Evolutionary conservation across 2,329 filamentous ascomycete genomes (phyloP).

Genomic region (Mollisia scopiformis): DNA sequence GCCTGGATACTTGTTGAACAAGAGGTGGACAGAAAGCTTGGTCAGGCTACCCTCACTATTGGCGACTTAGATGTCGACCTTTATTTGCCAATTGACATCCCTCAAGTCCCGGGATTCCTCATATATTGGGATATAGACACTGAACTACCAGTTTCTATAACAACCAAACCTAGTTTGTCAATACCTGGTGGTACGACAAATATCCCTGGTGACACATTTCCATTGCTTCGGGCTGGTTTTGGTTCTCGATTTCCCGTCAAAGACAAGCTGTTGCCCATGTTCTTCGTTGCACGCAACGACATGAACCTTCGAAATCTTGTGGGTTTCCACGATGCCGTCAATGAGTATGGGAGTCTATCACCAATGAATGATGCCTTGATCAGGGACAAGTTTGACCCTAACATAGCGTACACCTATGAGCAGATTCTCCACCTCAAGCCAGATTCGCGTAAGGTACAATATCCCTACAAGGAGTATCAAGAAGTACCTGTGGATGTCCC

Average conservation of each 20-base stretch:
- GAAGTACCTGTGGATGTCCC: constrained; percentile 47
- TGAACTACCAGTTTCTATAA: constrained; percentile 17
- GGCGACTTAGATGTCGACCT: constrained; percentile 19
- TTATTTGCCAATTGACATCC: constrained; percentile 26
- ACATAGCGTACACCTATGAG: constrained; percentile 40
- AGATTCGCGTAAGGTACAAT: constrained; percentile 41
- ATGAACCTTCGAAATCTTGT: background rate
- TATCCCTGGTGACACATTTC: constrained; percentile 21
- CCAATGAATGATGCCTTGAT: constrained; percentile 25
- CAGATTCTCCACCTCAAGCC: constrained; percentile 50
- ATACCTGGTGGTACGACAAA: background rate
- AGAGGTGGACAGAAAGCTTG: constrained; percentile 56
- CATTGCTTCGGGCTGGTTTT: constrained; percentile 28
- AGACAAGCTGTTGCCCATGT: constrained; percentile 18
- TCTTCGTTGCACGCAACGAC: constrained; percentile 21
- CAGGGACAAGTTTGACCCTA: constrained; percentile 24
- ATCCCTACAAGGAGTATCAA: constrained; percentile 41
- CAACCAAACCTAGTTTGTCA: constrained; percentile 51
- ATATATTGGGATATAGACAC: constrained; percentile 35
- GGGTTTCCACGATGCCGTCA: background rate
- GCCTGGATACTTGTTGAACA: constrained; percentile 33
- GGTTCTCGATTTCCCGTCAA: constrained; percentile 25
- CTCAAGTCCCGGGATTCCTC: constrained; percentile 22
- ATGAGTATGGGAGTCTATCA: background rate
- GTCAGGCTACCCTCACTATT: constrained; percentile 48